Conservation (phyloP, 225 moss, liverwort and hornwort genomes). For the Physcomitrium patens region DNA sequence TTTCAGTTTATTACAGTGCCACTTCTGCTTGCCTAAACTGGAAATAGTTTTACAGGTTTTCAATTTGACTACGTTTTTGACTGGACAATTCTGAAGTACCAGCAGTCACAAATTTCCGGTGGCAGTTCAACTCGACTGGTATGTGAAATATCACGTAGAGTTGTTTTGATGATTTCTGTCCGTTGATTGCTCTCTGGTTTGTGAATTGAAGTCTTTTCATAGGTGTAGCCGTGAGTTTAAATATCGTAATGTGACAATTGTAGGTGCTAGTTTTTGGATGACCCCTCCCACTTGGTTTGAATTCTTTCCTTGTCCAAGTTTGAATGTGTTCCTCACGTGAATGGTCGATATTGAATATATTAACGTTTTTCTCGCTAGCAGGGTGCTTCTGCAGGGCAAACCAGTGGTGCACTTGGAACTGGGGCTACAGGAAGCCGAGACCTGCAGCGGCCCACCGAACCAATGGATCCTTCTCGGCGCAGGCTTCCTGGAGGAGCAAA, state of each 20-base stretch:
- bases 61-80: constrained; percentile 96
- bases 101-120: constrained; percentile 84
- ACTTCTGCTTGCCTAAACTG: background rate
- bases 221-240: background rate
- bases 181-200: background rate
- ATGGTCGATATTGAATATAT: background rate
- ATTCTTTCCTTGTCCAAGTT: background rate
- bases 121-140: constrained; percentile 62
- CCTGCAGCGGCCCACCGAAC: constrained; percentile 65
- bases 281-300: background rate
- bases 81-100: constrained; percentile 94
- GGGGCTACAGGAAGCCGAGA: constrained; percentile 69
- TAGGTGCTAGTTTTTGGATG: background rate
- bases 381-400: constrained; percentile 62
- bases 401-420: constrained; percentile 66
- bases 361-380: constrained; percentile 14
- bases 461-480: constrained; percentile 73
- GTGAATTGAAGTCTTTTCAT: background rate
- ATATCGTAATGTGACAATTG: background rate
- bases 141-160: constrained; percentile 10
- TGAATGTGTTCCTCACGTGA: background rate
- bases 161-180: background rate
- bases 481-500: constrained; percentile 67
- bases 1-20: background rate
- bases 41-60: constrained; percentile 54